phyloP scores from a whole-genome alignment of 345 rosid genomes.

The Trapa bicornis region DNA sequence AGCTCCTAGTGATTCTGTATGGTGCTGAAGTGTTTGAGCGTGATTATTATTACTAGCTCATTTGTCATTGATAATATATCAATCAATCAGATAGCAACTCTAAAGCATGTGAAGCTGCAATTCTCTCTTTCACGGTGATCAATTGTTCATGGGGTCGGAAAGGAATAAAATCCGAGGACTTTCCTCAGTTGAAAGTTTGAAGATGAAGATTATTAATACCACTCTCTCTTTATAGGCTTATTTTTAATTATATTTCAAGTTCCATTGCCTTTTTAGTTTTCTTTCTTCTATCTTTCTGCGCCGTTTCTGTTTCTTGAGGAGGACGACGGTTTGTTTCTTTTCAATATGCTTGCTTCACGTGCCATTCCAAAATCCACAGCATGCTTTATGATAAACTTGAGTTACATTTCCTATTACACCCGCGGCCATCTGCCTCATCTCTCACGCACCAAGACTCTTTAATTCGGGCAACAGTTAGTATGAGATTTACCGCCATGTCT shows the following conservation, averaged over 20 bases:
- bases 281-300: slow-evolving; percentile 2
- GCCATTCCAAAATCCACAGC: no score
- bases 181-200: not conserved
- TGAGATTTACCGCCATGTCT: no score
- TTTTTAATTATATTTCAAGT: not conserved
- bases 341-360: no score
- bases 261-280: not conserved
- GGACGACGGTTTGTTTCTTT: slow-evolving; percentile 11
- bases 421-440: no score
- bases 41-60: not conserved
- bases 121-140: slow-evolving; percentile 9
- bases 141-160: not conserved
- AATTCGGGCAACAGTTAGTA: no score
- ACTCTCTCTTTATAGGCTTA: not conserved
- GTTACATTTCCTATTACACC: no score
- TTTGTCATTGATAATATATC: not conserved
- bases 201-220: not conserved
- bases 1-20: no score
- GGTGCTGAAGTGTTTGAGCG: not conserved
- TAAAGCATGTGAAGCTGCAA: slow-evolving; percentile 27
- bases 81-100: not conserved
- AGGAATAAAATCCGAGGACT: slow-evolving; percentile 2
- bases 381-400: no score
- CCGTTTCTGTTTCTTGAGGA: slow-evolving; percentile 26
- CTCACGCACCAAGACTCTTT: no score